Conservation (phyloP, 495 filamentous ascomycete genomes). For the Neurospora sp. region DNA sequence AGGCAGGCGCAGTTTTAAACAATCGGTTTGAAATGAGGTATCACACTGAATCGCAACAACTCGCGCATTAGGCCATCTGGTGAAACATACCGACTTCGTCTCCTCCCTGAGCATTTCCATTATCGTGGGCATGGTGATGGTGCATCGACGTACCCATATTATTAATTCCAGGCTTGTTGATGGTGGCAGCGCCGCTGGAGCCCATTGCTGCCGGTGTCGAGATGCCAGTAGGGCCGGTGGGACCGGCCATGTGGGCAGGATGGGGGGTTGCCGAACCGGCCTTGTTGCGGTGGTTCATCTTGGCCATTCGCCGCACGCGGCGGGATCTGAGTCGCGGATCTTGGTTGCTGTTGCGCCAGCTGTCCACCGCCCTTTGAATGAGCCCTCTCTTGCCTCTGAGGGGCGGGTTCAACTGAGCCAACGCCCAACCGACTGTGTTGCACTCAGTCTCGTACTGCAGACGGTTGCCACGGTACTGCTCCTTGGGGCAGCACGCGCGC, state of each 20-base stretch:
- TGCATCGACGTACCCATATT: constrained; percentile 48
- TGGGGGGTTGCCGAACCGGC: constrained; percentile 39
- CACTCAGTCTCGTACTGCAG: constrained; percentile 96
- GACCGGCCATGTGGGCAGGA: constrained; percentile 35
- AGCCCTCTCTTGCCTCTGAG: constrained; percentile 87
- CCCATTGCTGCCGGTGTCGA: constrained; percentile 37
- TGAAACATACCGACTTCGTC: constrained; percentile 97
- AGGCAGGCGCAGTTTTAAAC: constrained; percentile 13
- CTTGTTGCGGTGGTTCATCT: constrained; percentile 73
- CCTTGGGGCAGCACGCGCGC: constrained; percentile 86
- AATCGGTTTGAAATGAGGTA: constrained; percentile 31
- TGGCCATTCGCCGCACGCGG: constrained; percentile 87
- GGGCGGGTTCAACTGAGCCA: constrained; percentile 85
- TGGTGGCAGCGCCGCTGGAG: constrained; percentile 32
- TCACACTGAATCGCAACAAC: constrained; percentile 43
- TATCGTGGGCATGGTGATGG: constrained; percentile 66
- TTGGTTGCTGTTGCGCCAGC: constrained; percentile 98
- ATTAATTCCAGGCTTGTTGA: constrained; percentile 47
- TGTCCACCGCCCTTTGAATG: constrained; percentile 95
- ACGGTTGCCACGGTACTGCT: constrained; percentile 90
- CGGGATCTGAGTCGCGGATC: constrained; percentile 83
- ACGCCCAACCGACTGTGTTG: constrained; percentile 94
- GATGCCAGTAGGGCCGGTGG: constrained; percentile 46
- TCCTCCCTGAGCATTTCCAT: constrained; percentile 55
- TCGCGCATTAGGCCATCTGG: constrained; percentile 52